Evolutionary conservation across 345 rosid species (phyloP), one percentile per base, ranked within the genome.

Genomic region (Ceriops decandra): DNA sequence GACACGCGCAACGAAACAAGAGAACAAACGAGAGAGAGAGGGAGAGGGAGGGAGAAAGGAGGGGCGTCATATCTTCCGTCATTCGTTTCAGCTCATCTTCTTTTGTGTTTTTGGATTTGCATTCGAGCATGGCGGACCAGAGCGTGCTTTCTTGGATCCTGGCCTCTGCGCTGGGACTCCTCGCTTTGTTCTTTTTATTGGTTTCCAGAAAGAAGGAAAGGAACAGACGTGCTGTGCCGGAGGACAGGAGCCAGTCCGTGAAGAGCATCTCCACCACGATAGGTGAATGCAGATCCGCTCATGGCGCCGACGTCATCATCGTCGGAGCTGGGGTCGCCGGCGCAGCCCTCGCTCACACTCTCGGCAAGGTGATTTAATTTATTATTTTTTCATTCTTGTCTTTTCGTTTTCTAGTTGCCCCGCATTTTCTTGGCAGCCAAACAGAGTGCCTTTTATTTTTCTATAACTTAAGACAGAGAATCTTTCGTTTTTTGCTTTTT

Each of bases 271-370:
- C 77, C 26, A 22, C 68, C 19, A 27, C 53, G 1, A 56, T 38
- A 4, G 59, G 63, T 15, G 68, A 74, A 74, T 74, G 77, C 58
- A 57, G 72, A 74, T 74, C 77, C 72, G 22, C 1, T 11, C 17
- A 13, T 33, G 35, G 52, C 5, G 30, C 60, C 31, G 71, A 67
- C 56, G 64, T 74, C 63, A 62, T 67, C 60, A 62, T 67, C 58
- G 77, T 67, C 20, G 77, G 76, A 4, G 76, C 76, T 46, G 76
- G 76, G 21, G 76, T 74, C 5, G 77, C 77, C 26, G 77, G 77
- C 63, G 31, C 77, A 27, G 77, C 77, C 52, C 77, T 74, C 36
- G 77, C 77, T 42, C 63, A 67, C 31, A 74, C 77, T 21, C 72
- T 74, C 16, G 77, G 72, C 68, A 74, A 74, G 77, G 77, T 74